Conservation (phyloP, 495 filamentous ascomycete genomes). For the Tricharina praecox region DNA sequence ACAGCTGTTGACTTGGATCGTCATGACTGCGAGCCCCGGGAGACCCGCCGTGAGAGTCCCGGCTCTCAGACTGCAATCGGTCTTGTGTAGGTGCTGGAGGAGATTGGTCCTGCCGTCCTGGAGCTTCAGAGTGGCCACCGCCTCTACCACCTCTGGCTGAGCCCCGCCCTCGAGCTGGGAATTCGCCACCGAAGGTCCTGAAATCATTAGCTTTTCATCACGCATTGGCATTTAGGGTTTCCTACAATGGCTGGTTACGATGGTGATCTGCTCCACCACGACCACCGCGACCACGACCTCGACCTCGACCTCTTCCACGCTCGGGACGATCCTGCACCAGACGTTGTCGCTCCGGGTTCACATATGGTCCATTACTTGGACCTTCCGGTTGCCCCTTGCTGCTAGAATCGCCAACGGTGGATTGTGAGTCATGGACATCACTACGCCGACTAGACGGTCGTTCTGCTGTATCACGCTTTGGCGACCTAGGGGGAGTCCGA, state of each 20-base stretch:
- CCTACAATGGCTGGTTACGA: slow-evolving; percentile 9
- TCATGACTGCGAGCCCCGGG: background rate
- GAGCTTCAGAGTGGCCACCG: background rate
- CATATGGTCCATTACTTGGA: slow-evolving; percentile 16
- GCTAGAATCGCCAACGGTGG: background rate
- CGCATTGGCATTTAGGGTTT: too few relatives aligned
- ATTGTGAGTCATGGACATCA: slow-evolving; percentile 9
- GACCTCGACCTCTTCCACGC: slow-evolving; percentile 10
- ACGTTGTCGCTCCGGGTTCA: slow-evolving; percentile 23
- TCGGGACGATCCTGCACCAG: slow-evolving; percentile 6
- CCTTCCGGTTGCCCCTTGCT: slow-evolving; percentile 7
- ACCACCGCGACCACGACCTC: slow-evolving; percentile 20
- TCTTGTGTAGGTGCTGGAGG: background rate
- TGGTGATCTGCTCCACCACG: slow-evolving; percentile 18
- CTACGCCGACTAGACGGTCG: slow-evolving; percentile 11
- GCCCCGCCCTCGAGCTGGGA: slow-evolving; percentile 14
- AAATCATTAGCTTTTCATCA: background rate
- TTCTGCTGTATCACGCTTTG: slow-evolving; percentile 10
- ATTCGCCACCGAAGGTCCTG: background rate
- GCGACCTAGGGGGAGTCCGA: slow-evolving; percentile 6
- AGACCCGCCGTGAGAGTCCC: too few relatives aligned
- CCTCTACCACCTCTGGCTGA: background rate
- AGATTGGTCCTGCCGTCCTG: background rate
- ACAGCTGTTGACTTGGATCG: background rate
- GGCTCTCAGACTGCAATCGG: background rate